Conservation (phyloP, 2,329 filamentous ascomycete species). For the Neurospora sp. region DNA sequence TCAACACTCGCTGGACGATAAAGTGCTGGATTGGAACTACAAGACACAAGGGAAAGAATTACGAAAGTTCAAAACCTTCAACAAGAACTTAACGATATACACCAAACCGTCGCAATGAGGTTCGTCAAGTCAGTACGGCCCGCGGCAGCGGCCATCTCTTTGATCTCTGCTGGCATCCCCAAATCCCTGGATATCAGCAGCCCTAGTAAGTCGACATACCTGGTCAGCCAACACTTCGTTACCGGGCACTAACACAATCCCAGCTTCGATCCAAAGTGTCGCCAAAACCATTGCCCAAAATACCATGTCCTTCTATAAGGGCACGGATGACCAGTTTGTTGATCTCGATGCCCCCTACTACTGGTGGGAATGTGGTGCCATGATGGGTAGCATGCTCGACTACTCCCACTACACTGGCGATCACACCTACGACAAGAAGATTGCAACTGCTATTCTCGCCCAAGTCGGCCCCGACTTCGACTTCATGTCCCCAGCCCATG, state of each 20-base stretch:
- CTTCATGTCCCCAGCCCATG: constrained; percentile 48
- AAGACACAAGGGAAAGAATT: background rate
- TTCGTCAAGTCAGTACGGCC: constrained; percentile 20
- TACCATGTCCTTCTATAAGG: constrained; percentile 54
- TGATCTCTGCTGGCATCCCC: constrained; percentile 16
- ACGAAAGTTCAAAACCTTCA: background rate
- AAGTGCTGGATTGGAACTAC: background rate
- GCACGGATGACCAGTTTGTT: constrained; percentile 45
- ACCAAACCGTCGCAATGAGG: constrained; percentile 9
- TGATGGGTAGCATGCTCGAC: constrained; percentile 59
- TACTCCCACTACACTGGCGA: constrained; percentile 60
- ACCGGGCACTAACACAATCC: constrained; percentile 9
- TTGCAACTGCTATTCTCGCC: constrained; percentile 47
- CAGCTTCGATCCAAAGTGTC: constrained; percentile 52
- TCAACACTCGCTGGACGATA: constrained; percentile 13
- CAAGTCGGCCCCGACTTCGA: constrained; percentile 48
- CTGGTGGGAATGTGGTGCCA: constrained; percentile 56
- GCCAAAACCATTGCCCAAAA: constrained; percentile 50
- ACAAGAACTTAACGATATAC: background rate
- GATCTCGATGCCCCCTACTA: constrained; percentile 59
- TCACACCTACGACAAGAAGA: constrained; percentile 47
- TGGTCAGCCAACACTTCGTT: background rate
- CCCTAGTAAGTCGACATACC: constrained; percentile 20
- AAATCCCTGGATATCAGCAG: constrained; percentile 28
- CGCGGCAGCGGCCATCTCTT: constrained; percentile 10